Percentiles rank a stretch among this genome's conserved stretches.
Conservation (phyloP, 306 rosid genomes). For the Cercis canadensis region DNA sequence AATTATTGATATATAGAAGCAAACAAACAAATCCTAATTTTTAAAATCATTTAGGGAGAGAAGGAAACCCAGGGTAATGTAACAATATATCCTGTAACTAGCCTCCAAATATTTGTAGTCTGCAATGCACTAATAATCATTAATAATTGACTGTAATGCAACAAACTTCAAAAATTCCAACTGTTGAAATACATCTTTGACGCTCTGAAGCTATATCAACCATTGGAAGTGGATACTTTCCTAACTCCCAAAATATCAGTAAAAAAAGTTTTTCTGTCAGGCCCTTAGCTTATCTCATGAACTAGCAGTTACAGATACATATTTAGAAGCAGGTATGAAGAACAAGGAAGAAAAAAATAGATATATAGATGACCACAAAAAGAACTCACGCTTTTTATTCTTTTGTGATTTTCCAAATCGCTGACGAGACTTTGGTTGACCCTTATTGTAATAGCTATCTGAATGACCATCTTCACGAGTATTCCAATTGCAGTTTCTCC, state of each 20-base stretch:
- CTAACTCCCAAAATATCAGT: background rate
- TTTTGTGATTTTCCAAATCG: slow-evolving; percentile 54
- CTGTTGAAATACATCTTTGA: background rate
- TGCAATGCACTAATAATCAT: slow-evolving; percentile 16
- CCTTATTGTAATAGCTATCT: slow-evolving; percentile 46
- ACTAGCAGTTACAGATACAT: background rate
- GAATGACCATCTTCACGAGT: slow-evolving; percentile 46
- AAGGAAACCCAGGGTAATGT: slow-evolving; percentile 12
- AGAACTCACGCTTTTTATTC: slow-evolving; percentile 63
- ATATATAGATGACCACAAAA: slow-evolving; percentile 4
- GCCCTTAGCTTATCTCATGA: slow-evolving; percentile 17
- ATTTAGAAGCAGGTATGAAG: background rate
- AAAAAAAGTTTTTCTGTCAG: background rate
- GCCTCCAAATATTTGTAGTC: slow-evolving; percentile 17
- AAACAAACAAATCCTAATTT: slow-evolving; percentile 8
- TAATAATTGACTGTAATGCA: slow-evolving; percentile 6
- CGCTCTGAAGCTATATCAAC: slow-evolving; percentile 8
- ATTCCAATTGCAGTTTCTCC: slow-evolving; percentile 38
- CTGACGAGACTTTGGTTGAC: slow-evolving; percentile 52
- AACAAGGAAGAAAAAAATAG: background rate
- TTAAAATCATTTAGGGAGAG: slow-evolving; percentile 14
- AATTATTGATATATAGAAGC: background rate
- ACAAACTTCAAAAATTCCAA: slow-evolving; percentile 13
- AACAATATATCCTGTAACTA: slow-evolving; percentile 2
- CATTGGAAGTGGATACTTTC: slow-evolving; percentile 24